Evolutionary conservation across 169 alveolate species (phyloP).

Genomic region (Blepharisma undulans): DNA sequence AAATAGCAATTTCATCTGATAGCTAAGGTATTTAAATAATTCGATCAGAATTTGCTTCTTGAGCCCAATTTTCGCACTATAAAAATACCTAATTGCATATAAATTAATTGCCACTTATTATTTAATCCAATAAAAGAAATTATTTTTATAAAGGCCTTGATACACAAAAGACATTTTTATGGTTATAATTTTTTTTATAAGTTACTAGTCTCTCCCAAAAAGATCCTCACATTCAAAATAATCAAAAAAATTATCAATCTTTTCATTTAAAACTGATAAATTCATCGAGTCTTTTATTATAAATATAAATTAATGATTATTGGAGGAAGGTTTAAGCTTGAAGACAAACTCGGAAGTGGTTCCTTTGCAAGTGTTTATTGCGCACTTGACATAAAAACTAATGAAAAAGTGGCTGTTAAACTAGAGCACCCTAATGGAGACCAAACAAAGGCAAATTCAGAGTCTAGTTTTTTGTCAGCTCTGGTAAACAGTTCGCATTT

Average conservation of each 20-base stretch:
- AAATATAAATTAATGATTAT: not conserved
- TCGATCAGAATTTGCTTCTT: not conserved
- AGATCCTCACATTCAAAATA: not conserved
- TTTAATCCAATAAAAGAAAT: not conserved
- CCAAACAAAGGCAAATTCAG: not conserved
- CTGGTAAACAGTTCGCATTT: not conserved
- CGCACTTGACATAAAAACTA: not conserved
- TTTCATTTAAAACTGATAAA: not conserved
- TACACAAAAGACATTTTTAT: not conserved
- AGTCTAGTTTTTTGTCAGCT: not conserved
- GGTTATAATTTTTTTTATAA: not conserved
- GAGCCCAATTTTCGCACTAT: not conserved
- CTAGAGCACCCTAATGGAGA: not conserved
- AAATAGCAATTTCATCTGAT: not conserved
- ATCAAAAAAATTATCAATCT: too few relatives aligned
- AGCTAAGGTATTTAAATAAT: not conserved
- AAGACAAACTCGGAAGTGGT: conserved; percentile 24
- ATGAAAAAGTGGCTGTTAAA: conserved; percentile 12
- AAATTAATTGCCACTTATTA: not conserved
- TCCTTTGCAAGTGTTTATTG: not conserved
- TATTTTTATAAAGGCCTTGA: not conserved
- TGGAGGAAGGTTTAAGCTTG: not conserved
- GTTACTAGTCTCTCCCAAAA: not conserved
- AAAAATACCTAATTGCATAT: not conserved
- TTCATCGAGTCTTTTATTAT: not conserved